A percentile compares a stretch with the other conserved stretches of the same genome.
Evolutionary conservation across 106 monocot genomes (phyloP).

Genomic region (Allium sativum): DNA sequence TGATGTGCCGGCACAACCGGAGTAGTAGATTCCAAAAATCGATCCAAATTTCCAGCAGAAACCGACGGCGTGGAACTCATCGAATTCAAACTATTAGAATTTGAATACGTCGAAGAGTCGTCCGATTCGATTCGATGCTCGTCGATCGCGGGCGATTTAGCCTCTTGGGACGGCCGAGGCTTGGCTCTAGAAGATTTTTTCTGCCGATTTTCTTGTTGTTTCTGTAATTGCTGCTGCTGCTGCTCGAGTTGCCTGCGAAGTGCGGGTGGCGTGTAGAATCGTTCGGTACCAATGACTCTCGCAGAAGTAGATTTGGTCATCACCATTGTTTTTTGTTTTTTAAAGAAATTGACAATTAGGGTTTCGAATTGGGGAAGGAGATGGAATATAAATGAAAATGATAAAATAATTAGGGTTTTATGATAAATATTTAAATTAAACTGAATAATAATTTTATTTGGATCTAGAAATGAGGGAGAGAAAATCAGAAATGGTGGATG

Average conservation of each 20-base stretch:
- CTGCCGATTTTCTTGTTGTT: slow-evolving; percentile 3
- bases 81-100: slow-evolving; percentile 15
- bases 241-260: slow-evolving; percentile 4
- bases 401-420: slow-evolving; percentile 18
- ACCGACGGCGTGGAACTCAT: slow-evolving; percentile 19
- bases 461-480: slow-evolving; percentile 7
- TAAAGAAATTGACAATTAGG: background rate
- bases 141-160: slow-evolving; percentile 2
- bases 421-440: too few relatives aligned
- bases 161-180: slow-evolving; percentile 9
- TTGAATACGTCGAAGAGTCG: slow-evolving; percentile 39
- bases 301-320: slow-evolving; percentile 3
- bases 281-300: background rate
- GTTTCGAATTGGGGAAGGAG: slow-evolving; percentile 1
- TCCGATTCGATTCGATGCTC: slow-evolving; percentile 37
- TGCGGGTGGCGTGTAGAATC: slow-evolving; percentile 7
- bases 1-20: slow-evolving; percentile 33
- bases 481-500: background rate
- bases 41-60: slow-evolving; percentile 37
- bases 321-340: too few relatives aligned
- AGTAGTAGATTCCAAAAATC: slow-evolving; percentile 51
- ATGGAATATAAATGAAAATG: background rate
- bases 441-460: background rate
- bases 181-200: slow-evolving; percentile 10
- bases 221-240: slow-evolving; percentile 5